Evolutionary conservation across 106 monocot genomes (phyloP).

Genomic region (Dactylorhiza incarnata): DNA sequence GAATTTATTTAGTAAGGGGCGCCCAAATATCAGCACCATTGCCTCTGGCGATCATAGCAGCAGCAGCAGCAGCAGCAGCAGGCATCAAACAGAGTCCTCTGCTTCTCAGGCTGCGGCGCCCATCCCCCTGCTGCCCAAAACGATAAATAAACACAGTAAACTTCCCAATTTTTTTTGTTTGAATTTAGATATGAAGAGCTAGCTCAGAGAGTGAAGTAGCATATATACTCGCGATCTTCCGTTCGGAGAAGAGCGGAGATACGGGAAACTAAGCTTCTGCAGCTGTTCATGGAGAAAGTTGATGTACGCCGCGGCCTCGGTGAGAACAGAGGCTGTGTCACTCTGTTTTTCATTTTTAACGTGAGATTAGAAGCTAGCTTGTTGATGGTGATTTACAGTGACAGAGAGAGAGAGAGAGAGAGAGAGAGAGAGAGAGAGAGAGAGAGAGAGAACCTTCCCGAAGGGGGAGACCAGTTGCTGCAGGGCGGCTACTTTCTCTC

Average conservation of each 20-base stretch:
- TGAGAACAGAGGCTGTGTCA: constrained; percentile 76
- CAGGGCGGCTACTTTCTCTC: constrained; percentile 60
- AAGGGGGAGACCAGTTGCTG: constrained; percentile 85
- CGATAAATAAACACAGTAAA: background rate
- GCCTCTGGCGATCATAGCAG: constrained; percentile 38
- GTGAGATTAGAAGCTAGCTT: background rate
- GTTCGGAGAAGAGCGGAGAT: constrained; percentile 9
- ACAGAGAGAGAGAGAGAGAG: background rate
- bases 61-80: constrained; percentile 12
- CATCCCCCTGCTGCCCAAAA: constrained; percentile 16
- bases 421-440: background rate
- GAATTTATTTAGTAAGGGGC: constrained; percentile 12
- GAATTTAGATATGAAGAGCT: background rate
- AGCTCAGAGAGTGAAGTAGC: background rate
- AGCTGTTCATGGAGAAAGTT: constrained; percentile 77
- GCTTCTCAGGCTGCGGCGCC: constrained; percentile 31
- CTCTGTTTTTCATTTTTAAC: constrained; percentile 28
- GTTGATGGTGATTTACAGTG: background rate
- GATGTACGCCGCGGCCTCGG: constrained; percentile 70
- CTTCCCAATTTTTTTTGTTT: background rate
- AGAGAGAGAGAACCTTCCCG: constrained; percentile 47
- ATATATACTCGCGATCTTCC: constrained; percentile 19
- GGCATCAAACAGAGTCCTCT: constrained; percentile 63
- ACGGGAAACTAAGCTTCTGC: constrained; percentile 34
- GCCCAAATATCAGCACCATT: constrained; percentile 68